Evolutionary conservation across 202 grass and related monocot species (phyloP).

Genomic region (Panicum hallii): DNA sequence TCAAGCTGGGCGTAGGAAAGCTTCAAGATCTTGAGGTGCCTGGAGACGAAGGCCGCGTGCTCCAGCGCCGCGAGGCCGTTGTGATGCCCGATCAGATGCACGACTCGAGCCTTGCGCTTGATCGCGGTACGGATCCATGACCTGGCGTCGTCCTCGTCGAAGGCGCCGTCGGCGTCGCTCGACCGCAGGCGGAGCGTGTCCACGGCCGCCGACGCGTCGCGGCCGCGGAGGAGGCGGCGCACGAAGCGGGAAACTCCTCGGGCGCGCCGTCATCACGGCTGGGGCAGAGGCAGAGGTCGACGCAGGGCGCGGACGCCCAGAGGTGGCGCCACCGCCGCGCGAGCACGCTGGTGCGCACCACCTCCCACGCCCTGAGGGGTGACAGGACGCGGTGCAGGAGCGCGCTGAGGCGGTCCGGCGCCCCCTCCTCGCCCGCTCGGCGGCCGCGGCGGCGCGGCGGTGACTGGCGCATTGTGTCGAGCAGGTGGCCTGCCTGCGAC

Average conservation of each 20-base stretch:
- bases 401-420: slow-evolving; percentile 10
- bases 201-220: slow-evolving; percentile 17
- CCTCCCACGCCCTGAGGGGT: slow-evolving; percentile 27
- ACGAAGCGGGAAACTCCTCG: neutral
- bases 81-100: slow-evolving; percentile 5
- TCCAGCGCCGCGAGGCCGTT: neutral
- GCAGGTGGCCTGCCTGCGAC: neutral
- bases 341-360: slow-evolving; percentile 33
- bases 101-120: neutral
- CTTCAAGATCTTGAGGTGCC: slow-evolving; percentile 11
- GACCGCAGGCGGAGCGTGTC: slow-evolving; percentile 32
- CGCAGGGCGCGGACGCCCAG: slow-evolving; percentile 40
- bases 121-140: slow-evolving; percentile 24
- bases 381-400: slow-evolving; percentile 47
- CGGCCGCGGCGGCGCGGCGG: neutral
- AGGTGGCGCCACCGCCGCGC: slow-evolving; percentile 41
- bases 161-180: neutral
- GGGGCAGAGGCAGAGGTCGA: slow-evolving; percentile 10
- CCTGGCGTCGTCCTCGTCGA: neutral
- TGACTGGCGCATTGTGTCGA: neutral
- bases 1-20: neutral
- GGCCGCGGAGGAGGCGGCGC: slow-evolving; percentile 2
- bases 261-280: neutral
- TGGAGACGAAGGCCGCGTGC: slow-evolving; percentile 14
- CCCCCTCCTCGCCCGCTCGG: neutral